phyloP scores from a whole-genome alignment of 352 stramenopile genomes.

The Pythium aristosporum region DNA sequence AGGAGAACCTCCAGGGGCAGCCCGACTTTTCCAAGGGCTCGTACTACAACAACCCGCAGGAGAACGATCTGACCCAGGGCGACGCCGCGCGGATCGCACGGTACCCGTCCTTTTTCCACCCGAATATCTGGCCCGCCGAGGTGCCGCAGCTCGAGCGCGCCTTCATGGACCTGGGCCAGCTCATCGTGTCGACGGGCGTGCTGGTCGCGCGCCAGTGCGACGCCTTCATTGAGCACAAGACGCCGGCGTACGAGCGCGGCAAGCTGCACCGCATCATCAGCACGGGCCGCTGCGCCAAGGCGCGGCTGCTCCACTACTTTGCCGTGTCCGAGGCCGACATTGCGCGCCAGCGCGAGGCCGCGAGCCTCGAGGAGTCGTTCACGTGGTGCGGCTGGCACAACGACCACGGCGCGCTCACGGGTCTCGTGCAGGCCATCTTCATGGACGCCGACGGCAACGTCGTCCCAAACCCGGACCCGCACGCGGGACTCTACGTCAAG shows the following conservation, averaged over 20 bases:
- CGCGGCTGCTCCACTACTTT: conserved; percentile 96
- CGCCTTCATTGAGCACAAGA: conserved; percentile 77
- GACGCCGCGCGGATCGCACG: conserved; percentile 74
- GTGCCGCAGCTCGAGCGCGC: conserved; percentile 81
- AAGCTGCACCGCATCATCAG: conserved; percentile 90
- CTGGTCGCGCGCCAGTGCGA: conserved; percentile 94
- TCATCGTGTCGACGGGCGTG: conserved; percentile 91
- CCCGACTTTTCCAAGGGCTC: conserved; percentile 94
- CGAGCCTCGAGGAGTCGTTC: conserved; percentile 73
- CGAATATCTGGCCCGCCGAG: conserved; percentile 87
- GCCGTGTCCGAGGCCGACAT: conserved; percentile 67
- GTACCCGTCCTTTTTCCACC: conserved; percentile 91
- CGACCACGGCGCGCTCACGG: conserved; percentile 94
- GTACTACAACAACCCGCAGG: conserved; percentile 97
- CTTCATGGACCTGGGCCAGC: conserved; percentile 90
- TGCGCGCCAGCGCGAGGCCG: conserved; percentile 38
- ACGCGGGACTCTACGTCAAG: conserved; percentile 93
- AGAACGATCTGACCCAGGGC: conserved; percentile 78
- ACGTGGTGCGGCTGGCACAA: conserved; percentile 99
- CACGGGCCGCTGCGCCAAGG: conserved; percentile 90
- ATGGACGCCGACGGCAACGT: conserved; percentile 68
- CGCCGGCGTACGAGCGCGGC: conserved; percentile 68
- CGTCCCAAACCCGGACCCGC: conserved; percentile 73
- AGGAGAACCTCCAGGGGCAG: conserved; percentile 93
- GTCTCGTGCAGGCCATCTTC: conserved; percentile 92